phyloP scores from a whole-genome alignment of 2,329 filamentous ascomycete species.

The Aureobasidium sp. region DNA sequence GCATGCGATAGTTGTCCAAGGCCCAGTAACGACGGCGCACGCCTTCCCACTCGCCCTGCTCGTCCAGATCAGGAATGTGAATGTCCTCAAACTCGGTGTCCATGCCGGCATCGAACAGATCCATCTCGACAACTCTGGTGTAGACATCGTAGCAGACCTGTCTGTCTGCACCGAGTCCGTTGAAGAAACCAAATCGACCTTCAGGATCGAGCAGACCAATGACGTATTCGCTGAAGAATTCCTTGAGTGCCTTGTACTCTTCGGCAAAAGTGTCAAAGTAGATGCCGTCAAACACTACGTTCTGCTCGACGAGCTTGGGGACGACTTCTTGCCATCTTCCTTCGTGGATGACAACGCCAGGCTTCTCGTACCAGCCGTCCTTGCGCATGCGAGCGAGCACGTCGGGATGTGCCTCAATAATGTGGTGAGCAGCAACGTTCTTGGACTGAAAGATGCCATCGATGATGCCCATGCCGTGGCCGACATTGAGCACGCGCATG shows the following conservation, averaged over 20 bases:
- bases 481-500: slow-evolving; percentile 43
- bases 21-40: slow-evolving; percentile 87
- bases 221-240: slow-evolving; percentile 84
- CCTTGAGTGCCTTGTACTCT: slow-evolving; percentile 75
- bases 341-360: slow-evolving; percentile 43
- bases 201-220: slow-evolving; percentile 65
- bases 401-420: slow-evolving; percentile 46
- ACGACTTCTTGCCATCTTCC: slow-evolving; percentile 46
- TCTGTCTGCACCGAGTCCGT: slow-evolving; percentile 81
- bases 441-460: slow-evolving; percentile 42
- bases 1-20: slow-evolving; percentile 68
- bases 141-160: slow-evolving; percentile 96
- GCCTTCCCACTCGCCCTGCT: slow-evolving; percentile 76
- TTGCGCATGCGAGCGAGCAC: slow-evolving; percentile 40
- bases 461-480: slow-evolving; percentile 47
- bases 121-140: slow-evolving; percentile 83
- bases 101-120: slow-evolving; percentile 79
- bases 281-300: slow-evolving; percentile 46
- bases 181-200: slow-evolving; percentile 56
- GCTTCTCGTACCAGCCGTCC: slow-evolving; percentile 43
- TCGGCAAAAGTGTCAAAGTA: slow-evolving; percentile 99
- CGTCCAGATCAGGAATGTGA: slow-evolving; percentile 62
- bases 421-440: slow-evolving; percentile 41
- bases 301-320: slow-evolving; percentile 38
- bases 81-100: slow-evolving; percentile 83